Conservation (phyloP, 176 grass and related monocot genomes). For the Aegilops umbellulata region DNA sequence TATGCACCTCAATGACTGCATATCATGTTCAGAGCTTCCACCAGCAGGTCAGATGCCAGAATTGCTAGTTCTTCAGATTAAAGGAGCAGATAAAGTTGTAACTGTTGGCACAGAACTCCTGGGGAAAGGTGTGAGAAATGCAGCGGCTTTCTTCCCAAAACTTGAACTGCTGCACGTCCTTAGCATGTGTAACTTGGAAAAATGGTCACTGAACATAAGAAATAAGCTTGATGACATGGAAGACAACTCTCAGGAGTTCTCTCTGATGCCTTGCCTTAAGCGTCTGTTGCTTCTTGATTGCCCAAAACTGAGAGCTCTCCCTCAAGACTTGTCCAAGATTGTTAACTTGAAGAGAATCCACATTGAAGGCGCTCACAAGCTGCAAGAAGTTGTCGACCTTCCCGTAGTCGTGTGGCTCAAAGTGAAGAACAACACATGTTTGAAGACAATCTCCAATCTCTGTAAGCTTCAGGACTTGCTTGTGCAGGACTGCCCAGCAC, state of each 20-base stretch:
- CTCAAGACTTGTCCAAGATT: not conserved
- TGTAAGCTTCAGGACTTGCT: not conserved
- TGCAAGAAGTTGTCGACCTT: conserved; percentile 4
- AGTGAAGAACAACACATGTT: not conserved
- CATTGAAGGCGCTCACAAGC: conserved; percentile 12
- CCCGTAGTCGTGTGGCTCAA: conserved; percentile 16
- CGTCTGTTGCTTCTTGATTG: not conserved
- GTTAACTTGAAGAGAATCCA: not conserved
- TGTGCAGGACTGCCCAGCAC: not conserved
- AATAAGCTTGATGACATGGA: too few relatives aligned
- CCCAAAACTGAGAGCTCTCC: conserved; percentile 23
- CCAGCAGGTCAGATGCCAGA: conserved; percentile 8
- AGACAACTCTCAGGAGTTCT: not conserved
- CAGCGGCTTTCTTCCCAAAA: not conserved
- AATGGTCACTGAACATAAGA: too few relatives aligned
- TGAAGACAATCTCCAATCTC: conserved; percentile 24
- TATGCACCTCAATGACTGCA: not conserved
- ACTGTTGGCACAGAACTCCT: not conserved
- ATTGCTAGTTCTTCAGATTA: not conserved
- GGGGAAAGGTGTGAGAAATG: not conserved
- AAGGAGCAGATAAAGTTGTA: not conserved
- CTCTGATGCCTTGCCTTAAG: conserved; percentile 18
- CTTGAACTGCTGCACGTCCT: not conserved
- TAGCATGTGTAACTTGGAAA: too few relatives aligned
- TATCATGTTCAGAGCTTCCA: conserved; percentile 17